Evolutionary conservation across 2,329 filamentous ascomycete species (phyloP).

Genomic region (Fonsecaea multimorphosa): DNA sequence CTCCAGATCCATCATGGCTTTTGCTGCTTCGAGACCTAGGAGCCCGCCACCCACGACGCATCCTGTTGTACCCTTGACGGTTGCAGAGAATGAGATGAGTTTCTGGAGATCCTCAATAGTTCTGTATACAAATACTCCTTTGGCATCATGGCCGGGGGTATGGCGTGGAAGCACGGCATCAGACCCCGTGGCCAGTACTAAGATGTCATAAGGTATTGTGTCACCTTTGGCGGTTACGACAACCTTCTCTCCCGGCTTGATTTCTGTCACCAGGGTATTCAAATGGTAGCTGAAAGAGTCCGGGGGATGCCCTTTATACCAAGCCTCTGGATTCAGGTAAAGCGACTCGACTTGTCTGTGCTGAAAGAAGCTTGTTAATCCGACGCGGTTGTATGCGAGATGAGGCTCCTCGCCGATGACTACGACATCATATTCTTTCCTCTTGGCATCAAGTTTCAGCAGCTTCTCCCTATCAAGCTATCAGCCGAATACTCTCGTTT

Average conservation of each 20-base stretch:
- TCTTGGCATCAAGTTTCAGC: conserved; percentile 78
- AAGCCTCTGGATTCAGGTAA: conserved; percentile 84
- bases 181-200: conserved; percentile 85
- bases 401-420: conserved; percentile 89
- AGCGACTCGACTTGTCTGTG: conserved; percentile 83
- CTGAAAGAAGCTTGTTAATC: conserved; percentile 86
- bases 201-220: conserved; percentile 74
- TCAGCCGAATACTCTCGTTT: not conserved
- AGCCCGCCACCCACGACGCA: conserved; percentile 84
- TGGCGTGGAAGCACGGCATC: conserved; percentile 75
- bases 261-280: conserved; percentile 74
- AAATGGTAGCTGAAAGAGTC: conserved; percentile 75
- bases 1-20: conserved; percentile 86
- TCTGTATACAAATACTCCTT: conserved; percentile 86
- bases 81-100: conserved; percentile 74
- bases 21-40: conserved; percentile 84
- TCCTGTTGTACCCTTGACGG: conserved; percentile 70
- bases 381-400: conserved; percentile 89
- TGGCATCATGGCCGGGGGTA: conserved; percentile 78
- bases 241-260: conserved; percentile 67
- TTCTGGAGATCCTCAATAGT: conserved; percentile 81
- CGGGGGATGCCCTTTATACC: conserved; percentile 73
- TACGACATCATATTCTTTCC: conserved; percentile 77
- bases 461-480: conserved; percentile 74
- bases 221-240: conserved; percentile 74